phyloP scores from a whole-genome alignment of 2,329 filamentous ascomycete species.

The Colletotrichum orbiculare region DNA sequence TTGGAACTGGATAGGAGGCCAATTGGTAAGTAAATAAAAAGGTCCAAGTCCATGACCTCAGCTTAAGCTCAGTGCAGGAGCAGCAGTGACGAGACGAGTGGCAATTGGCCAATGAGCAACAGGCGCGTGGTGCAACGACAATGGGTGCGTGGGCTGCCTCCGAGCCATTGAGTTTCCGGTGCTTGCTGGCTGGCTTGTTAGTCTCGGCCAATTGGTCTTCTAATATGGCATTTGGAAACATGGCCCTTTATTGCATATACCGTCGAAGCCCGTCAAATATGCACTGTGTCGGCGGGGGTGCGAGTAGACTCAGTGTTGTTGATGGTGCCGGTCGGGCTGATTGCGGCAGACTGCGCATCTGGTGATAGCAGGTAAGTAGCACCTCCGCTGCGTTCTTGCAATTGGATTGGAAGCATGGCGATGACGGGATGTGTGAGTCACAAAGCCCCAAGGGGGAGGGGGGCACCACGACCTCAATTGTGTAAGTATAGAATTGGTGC shows the following conservation, averaged over 20 bases:
- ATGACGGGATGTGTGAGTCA: too few species aligned
- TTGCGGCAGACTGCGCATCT: too few species aligned
- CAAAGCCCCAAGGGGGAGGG: too few species aligned
- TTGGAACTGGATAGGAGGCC: too few species aligned
- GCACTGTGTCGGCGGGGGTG: slow-evolving; percentile 3
- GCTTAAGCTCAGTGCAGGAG: too few species aligned
- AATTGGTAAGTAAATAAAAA: too few species aligned
- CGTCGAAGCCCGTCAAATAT: not conserved
- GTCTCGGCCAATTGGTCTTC: not conserved
- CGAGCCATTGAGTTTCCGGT: slow-evolving; percentile 1
- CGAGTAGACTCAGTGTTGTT: not conserved
- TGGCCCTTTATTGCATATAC: not conserved
- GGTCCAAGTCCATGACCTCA: too few species aligned
- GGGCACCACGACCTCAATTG: too few species aligned
- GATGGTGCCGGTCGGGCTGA: not conserved
- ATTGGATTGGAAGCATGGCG: too few species aligned
- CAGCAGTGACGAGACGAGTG: not conserved
- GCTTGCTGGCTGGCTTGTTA: too few species aligned
- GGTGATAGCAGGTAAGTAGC: too few species aligned
- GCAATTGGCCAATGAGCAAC: slow-evolving; percentile 35
- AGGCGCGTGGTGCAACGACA: not conserved
- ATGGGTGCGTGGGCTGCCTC: slow-evolving; percentile 8
- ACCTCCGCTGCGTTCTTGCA: too few species aligned
- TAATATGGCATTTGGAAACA: not conserved
- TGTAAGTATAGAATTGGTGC: slow-evolving; percentile 1